These are phyloP conservation scores for Eragrostis tef DNA, from an alignment of 202 grass and related monocot species.

Conservation along the genomic window DNA sequence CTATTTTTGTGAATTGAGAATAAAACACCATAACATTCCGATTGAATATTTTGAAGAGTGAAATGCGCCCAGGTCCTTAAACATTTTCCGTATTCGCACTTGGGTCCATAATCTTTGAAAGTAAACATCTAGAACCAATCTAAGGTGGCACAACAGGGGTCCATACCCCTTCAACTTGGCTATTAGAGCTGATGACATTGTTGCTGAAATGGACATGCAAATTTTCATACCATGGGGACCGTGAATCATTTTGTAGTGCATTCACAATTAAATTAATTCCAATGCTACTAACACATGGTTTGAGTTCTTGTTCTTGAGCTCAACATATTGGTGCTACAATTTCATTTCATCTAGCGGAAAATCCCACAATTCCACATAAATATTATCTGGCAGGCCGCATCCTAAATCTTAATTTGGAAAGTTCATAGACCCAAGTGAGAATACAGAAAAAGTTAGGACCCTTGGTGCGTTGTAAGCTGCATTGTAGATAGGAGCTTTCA, in stretches of 20 bases:
- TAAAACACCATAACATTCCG: constrained; percentile 6
- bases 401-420: neutral
- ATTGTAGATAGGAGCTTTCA: neutral
- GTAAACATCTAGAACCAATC: too few relatives aligned
- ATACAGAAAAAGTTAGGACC: neutral
- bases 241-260: neutral
- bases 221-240: neutral
- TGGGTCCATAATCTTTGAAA: too few relatives aligned
- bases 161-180: neutral
- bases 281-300: neutral
- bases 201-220: too few relatives aligned
- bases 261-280: neutral
- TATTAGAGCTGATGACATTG: neutral
- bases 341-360: neutral
- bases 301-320: neutral
- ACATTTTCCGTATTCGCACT: too few relatives aligned
- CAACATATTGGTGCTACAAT: neutral
- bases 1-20: neutral
- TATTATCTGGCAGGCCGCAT: neutral
- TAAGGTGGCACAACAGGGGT: neutral
- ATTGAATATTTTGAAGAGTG: constrained; percentile 7
- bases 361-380: neutral
- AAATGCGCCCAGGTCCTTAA: too few relatives aligned
- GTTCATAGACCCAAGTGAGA: neutral
- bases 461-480: neutral